Evolutionary conservation across 495 filamentous ascomycete species (phyloP).

Genomic region (Massariosphaeria phaeospora): DNA sequence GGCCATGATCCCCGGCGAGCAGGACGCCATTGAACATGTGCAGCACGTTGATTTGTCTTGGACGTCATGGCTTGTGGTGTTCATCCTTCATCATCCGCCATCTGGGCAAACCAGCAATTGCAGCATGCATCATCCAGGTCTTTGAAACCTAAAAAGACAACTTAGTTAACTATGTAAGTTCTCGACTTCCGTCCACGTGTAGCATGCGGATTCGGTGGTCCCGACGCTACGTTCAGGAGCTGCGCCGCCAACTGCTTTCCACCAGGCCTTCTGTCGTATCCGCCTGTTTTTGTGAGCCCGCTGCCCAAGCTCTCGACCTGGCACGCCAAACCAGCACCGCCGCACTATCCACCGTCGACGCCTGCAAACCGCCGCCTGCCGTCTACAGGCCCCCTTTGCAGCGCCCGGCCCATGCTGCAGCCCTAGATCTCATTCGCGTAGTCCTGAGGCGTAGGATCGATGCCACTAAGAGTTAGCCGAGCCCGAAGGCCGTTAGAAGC

Average conservation of each 20-base stretch:
- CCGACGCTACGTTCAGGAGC: too few species aligned
- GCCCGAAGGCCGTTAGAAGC: too few species aligned
- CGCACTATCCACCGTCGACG: background rate
- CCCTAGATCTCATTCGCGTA: slow-evolving; percentile 10
- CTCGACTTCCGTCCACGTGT: too few species aligned
- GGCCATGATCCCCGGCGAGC: slow-evolving; percentile 12
- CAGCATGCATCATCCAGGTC: slow-evolving; percentile 52
- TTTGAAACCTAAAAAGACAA: too few species aligned
- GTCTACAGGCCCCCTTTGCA: background rate
- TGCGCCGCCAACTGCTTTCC: too few species aligned
- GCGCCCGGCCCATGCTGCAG: background rate
- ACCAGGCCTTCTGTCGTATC: too few species aligned
- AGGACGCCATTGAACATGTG: slow-evolving; percentile 22
- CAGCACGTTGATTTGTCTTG: slow-evolving; percentile 35
- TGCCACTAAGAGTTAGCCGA: too few species aligned
- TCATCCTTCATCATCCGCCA: slow-evolving; percentile 51
- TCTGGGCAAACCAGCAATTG: slow-evolving; percentile 47
- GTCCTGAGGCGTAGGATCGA: slow-evolving; percentile 14
- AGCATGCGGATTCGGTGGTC: too few species aligned
- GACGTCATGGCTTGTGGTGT: slow-evolving; percentile 37
- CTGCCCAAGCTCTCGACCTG: background rate
- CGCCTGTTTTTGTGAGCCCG: background rate
- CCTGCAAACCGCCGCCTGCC: background rate
- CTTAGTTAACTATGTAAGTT: too few species aligned
- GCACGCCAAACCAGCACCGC: background rate